These are phyloP conservation scores for Metschnikowia henanensis DNA, from an alignment of 805 yeast species.

Conservation along the genomic window DNA sequence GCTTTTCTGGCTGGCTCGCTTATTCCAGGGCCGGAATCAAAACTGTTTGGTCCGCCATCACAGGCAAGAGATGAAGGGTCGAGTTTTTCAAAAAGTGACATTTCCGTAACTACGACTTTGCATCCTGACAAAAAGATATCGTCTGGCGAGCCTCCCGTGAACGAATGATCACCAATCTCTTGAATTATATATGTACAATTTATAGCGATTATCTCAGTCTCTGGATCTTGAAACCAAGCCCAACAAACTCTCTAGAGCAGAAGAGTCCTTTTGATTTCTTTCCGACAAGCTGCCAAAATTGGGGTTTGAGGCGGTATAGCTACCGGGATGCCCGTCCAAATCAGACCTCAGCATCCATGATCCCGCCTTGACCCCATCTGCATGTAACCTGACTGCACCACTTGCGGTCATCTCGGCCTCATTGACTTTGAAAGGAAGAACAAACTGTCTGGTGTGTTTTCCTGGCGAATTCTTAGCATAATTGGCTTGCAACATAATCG, in stretches of 20 bases:
- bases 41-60: too few species aligned
- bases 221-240: slow-evolving; percentile 20
- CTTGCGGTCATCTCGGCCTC: slow-evolving; percentile 36
- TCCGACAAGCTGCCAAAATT: slow-evolving; percentile 33
- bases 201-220: slow-evolving; percentile 6
- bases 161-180: too few species aligned
- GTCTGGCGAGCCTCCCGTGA: not conserved
- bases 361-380: slow-evolving; percentile 42
- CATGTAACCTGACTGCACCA: slow-evolving; percentile 41
- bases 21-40: too few species aligned
- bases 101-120: not conserved
- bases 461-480: slow-evolving; percentile 36
- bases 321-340: slow-evolving; percentile 19
- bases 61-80: too few species aligned
- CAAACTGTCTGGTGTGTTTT: slow-evolving; percentile 43
- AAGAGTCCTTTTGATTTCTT: slow-evolving; percentile 29
- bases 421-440: slow-evolving; percentile 42
- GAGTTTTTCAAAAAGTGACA: not conserved
- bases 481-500: slow-evolving; percentile 35
- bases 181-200: not conserved
- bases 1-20: too few species aligned
- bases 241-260: slow-evolving; percentile 20
- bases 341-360: slow-evolving; percentile 37
- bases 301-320: slow-evolving; percentile 34
- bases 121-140: not conserved